Conservation (phyloP, 2,329 filamentous ascomycete species). For the Bipolaris gigantea region DNA sequence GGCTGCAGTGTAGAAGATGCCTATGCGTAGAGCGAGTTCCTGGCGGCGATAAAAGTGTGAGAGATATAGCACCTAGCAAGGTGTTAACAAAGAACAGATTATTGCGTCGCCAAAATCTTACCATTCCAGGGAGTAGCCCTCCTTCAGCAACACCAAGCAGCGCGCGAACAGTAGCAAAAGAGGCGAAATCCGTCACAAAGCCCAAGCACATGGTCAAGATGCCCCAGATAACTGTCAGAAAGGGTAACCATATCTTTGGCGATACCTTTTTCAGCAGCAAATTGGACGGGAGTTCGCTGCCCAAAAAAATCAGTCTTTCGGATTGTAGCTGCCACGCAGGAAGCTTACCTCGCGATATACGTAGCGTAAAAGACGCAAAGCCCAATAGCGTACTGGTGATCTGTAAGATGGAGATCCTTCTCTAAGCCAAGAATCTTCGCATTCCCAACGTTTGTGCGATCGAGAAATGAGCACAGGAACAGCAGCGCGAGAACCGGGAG, state of each 20-base stretch:
- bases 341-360: constrained; percentile 59
- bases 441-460: constrained; percentile 74
- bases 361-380: constrained; percentile 67
- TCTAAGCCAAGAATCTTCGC: constrained; percentile 67
- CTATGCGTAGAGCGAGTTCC: constrained; percentile 65
- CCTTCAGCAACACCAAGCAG: constrained; percentile 66
- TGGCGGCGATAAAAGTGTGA: constrained; percentile 63
- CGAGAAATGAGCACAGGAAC: constrained; percentile 66
- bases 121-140: constrained; percentile 67
- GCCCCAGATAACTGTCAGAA: constrained; percentile 61
- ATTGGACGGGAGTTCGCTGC: constrained; percentile 65
- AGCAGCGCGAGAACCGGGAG: constrained; percentile 65
- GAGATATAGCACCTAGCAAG: constrained; percentile 57
- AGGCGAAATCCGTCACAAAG: constrained; percentile 56
- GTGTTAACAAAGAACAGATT: neutral
- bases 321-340: neutral
- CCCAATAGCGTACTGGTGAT: constrained; percentile 65
- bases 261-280: constrained; percentile 64
- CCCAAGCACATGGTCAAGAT: constrained; percentile 61
- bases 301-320: neutral
- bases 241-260: constrained; percentile 62
- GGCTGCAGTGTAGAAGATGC: constrained; percentile 68
- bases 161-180: constrained; percentile 64
- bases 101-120: constrained; percentile 31
- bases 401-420: constrained; percentile 56